These are phyloP conservation scores for Gnomoniopsis sp. DNA, from an alignment of 2,329 filamentous ascomycete species.

Conservation along the genomic window DNA sequence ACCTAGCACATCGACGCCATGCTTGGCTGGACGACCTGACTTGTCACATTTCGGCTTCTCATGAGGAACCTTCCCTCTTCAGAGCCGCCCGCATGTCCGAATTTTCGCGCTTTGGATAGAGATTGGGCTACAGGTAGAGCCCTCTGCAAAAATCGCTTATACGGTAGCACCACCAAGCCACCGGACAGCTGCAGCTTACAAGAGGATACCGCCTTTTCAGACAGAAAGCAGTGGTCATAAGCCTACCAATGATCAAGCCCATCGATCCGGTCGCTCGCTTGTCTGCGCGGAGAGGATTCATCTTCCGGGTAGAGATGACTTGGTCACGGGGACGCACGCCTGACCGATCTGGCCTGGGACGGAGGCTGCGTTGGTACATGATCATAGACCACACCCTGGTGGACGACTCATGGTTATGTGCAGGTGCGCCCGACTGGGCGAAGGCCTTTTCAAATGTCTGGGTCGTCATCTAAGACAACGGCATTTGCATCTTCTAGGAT, in stretches of 20 bases:
- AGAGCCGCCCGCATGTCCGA: neutral
- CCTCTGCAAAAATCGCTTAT: conserved; percentile 7
- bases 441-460: too few species aligned
- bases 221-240: neutral
- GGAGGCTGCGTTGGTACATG: neutral
- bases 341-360: neutral
- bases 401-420: too few species aligned
- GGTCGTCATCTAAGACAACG: too few species aligned
- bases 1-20: neutral
- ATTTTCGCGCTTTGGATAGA: neutral
- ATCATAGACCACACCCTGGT: too few species aligned
- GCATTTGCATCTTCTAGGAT: too few species aligned
- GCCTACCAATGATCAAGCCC: neutral
- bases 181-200: conserved; percentile 16
- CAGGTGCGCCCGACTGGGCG: too few species aligned
- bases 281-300: neutral
- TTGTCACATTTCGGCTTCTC: neutral
- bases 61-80: neutral
- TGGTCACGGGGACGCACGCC: too few species aligned
- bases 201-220: neutral
- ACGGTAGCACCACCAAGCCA: conserved; percentile 14
- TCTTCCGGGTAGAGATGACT: neutral
- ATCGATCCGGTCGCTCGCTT: conserved; percentile 6
- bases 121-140: neutral
- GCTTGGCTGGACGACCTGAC: neutral